Evolutionary conservation across 192 early-diverging fungal species (phyloP).

Genomic region (Dissophora globulifera): DNA sequence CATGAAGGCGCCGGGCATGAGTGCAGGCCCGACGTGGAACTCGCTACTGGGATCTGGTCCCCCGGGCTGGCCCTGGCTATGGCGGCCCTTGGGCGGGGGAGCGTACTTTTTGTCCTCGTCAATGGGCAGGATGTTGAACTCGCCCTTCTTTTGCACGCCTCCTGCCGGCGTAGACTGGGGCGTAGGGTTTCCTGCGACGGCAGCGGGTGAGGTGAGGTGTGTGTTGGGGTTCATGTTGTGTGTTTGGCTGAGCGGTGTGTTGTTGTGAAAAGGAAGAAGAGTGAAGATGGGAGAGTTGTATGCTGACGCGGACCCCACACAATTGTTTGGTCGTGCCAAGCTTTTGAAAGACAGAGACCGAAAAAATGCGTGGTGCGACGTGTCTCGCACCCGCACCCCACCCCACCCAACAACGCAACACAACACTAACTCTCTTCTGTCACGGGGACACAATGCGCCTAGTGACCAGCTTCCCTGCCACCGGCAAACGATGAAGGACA

Average conservation of each 20-base stretch:
- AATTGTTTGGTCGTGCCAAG: no score
- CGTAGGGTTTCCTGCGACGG: background rate
- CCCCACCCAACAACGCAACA: no score
- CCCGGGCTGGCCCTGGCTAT: background rate
- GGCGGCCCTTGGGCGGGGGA: conserved; percentile 33
- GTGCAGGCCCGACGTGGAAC: conserved; percentile 28
- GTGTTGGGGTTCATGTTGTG: conserved; percentile 7
- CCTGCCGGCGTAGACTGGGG: background rate
- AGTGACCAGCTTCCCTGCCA: no score
- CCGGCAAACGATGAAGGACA: no score
- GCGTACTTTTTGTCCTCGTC: conserved; percentile 48
- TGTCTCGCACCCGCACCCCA: no score
- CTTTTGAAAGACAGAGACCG: no score
- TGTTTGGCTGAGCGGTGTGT: no score
- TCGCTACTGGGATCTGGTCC: conserved; percentile 23
- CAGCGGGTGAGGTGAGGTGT: background rate
- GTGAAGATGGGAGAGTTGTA: background rate
- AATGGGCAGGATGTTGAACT: conserved; percentile 49
- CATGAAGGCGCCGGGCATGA: conserved; percentile 47
- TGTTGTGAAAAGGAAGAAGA: background rate
- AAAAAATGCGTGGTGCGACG: no score
- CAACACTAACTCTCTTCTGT: no score
- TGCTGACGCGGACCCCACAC: background rate
- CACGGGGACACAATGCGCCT: no score
- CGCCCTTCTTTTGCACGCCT: conserved; percentile 35